Evolutionary conservation across 352 stramenopile genomes (phyloP), one percentile per base, ranked within the genome.

Genomic region (Phytopythium boreale): DNA sequence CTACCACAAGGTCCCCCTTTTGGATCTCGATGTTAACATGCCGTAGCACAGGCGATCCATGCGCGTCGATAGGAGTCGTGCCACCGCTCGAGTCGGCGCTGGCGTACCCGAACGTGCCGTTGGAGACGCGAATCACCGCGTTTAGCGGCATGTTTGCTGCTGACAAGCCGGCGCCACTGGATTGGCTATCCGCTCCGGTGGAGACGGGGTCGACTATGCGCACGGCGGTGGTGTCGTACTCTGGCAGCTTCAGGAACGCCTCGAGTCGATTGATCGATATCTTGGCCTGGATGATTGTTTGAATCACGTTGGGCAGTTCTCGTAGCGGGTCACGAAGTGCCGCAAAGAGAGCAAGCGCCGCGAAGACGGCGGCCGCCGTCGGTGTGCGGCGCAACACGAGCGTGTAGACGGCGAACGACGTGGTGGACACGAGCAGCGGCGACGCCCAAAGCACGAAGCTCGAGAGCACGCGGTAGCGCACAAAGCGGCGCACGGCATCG

Each of bases 351-450:
- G 63, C 58, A 0, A 74, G n/a, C 2, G 52, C 44, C 31, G 68
- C 64, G 47, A 74, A 74, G 9, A 74, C 56, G 19, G 56, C 56
- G 24, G 68, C 60, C 74, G 66, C 39, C 83, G 85, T 72, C 96
- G 98, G 31, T 96, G 65, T 61, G 97, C 92, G 71, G 97, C 98
- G 4, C 34, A 59, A 1, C 14, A 51, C 39, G 29, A 68, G 29
- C 44, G 36, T 20, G 37, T 59, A 58, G 27, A 52, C 37, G n/a
- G 53, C 56, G 22, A 68, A 68, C 9, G 73, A 78, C 11, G 50
- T 39, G 29, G 27, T 47, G 29, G 69, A 76, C 2, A 76, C 69
- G 20, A 69, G 64, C 8, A 76, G 20, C 17, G 70, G 70, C 29
- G 70, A 79, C 8, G 29, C 71, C 76, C 79, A 90, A 6, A 87